Evolutionary conservation across 176 grass and related monocot species (phyloP).

Genomic region (Musa itinerans): DNA sequence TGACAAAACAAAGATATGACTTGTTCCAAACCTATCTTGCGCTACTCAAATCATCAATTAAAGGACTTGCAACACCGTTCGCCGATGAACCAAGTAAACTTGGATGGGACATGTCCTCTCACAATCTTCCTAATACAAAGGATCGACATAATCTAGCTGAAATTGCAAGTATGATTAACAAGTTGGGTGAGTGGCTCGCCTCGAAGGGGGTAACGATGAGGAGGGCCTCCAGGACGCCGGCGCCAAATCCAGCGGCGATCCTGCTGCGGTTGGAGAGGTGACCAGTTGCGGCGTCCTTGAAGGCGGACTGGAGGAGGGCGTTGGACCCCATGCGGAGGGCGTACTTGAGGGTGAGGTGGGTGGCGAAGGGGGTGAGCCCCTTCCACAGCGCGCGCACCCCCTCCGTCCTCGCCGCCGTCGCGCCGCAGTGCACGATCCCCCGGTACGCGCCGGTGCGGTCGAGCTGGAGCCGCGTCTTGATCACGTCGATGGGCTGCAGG

Average conservation of each 20-base stretch:
- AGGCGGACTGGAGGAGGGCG: constrained; percentile 75
- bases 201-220: constrained; percentile 99
- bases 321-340: constrained; percentile 91
- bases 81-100: too few relatives aligned
- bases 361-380: constrained; percentile 95
- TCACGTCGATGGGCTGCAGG: constrained; percentile 96
- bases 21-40: too few relatives aligned
- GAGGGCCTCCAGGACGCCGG: constrained; percentile 90
- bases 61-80: too few relatives aligned
- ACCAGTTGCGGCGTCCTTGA: constrained; percentile 65
- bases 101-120: too few relatives aligned
- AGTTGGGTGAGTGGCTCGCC: constrained; percentile 15
- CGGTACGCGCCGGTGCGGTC: constrained; percentile 56
- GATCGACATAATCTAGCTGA: too few relatives aligned
- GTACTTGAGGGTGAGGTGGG: constrained; percentile 98
- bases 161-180: too few relatives aligned
- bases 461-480: constrained; percentile 93
- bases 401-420: constrained; percentile 58
- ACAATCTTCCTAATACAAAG: too few relatives aligned
- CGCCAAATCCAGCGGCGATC: constrained; percentile 64
- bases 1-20: too few relatives aligned
- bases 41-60: too few relatives aligned
- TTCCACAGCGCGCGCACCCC: constrained; percentile 89
- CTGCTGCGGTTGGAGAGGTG: constrained; percentile 61
- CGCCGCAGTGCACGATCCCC: constrained; percentile 77